Conservation (phyloP, 108 stramenopile species). For the Conticribra guillardii region DNA sequence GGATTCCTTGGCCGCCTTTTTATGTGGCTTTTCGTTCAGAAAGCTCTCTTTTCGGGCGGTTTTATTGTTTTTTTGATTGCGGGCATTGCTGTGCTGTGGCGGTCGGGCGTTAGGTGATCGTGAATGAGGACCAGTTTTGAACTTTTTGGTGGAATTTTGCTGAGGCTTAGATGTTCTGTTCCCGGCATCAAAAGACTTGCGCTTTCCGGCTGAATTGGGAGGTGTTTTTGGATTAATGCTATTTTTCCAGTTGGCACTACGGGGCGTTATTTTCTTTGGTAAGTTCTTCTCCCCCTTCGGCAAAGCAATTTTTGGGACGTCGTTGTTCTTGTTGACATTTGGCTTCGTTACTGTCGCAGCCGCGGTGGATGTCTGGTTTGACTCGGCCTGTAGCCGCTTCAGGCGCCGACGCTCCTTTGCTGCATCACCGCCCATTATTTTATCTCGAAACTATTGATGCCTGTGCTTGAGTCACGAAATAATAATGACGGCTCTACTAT, state of each 20-base stretch:
- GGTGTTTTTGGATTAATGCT: background rate
- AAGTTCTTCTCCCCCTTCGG: background rate
- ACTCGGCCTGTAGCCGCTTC: conserved; percentile 49
- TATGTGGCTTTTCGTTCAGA: conserved; percentile 14
- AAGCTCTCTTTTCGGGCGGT: conserved; percentile 9
- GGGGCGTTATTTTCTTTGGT: conserved; percentile 22
- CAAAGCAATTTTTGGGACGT: conserved; percentile 6
- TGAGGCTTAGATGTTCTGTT: conserved; percentile 5
- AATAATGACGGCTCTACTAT: too few species aligned
- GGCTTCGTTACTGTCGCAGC: conserved; percentile 3
- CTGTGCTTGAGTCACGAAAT: too few species aligned
- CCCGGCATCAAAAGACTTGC: conserved; percentile 15
- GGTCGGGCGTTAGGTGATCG: background rate
- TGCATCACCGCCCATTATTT: conserved; percentile 70
- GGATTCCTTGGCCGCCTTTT: conserved; percentile 25
- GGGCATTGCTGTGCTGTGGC: background rate
- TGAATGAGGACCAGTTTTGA: background rate
- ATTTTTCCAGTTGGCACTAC: conserved; percentile 21
- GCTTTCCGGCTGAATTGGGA: conserved; percentile 8
- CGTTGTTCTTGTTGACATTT: conserved; percentile 5
- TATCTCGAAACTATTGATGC: background rate
- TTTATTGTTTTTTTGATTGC: background rate
- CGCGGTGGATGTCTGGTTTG: background rate
- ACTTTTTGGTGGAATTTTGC: background rate
- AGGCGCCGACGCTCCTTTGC: conserved; percentile 75